Percentiles rank a stretch among this genome's conserved stretches.
phyloP scores from a whole-genome alignment of 2,329 filamentous ascomycete species.

The Coniochaeta sp. region DNA sequence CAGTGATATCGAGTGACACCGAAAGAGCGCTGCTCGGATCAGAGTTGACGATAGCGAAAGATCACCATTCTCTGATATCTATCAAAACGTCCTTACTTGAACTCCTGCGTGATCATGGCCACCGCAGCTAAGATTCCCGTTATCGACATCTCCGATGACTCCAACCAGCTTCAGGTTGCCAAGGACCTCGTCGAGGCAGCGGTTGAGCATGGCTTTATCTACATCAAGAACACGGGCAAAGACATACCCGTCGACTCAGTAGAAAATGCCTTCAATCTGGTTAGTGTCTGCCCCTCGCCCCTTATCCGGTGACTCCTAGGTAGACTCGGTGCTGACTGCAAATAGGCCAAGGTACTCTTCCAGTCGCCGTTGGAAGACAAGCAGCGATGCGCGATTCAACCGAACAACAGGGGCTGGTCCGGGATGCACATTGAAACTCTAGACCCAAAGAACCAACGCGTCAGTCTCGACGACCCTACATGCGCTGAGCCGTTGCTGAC shows the following conservation, averaged over 20 bases:
- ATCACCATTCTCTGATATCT: no score
- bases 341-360: constrained; percentile 67
- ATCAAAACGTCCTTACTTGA: no score
- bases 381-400: constrained; percentile 63
- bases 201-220: constrained; percentile 79
- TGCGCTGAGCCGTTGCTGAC: neutral
- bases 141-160: constrained; percentile 65
- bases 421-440: constrained; percentile 83
- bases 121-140: constrained; percentile 57
- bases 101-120: neutral
- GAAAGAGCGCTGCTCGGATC: no score
- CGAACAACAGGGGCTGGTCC: constrained; percentile 83
- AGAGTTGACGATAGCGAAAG: no score
- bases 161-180: constrained; percentile 48
- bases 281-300: constrained; percentile 26
- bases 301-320: neutral
- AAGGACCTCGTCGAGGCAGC: constrained; percentile 73
- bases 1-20: neutral
- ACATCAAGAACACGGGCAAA: constrained; percentile 67
- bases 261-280: constrained; percentile 65
- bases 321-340: neutral
- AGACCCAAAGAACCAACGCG: constrained; percentile 75
- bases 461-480: constrained; percentile 27
- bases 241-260: constrained; percentile 63
- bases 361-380: constrained; percentile 64